Evolutionary conservation across 371 early-diverging fungal genomes (phyloP).

Genomic region (Dichotomocladium elegans): DNA sequence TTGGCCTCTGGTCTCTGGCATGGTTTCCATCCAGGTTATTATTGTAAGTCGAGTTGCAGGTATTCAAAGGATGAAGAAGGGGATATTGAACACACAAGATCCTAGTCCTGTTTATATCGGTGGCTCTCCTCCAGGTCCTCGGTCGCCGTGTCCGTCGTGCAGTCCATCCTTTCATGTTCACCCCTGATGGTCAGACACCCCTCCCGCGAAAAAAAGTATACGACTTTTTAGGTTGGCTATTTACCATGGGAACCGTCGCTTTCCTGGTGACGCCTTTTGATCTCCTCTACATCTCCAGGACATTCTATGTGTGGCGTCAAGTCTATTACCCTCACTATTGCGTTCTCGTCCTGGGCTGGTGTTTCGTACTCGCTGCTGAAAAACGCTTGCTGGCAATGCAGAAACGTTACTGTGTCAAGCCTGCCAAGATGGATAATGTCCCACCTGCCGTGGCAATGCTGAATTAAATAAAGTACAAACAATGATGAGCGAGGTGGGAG

Average conservation of each 20-base stretch:
- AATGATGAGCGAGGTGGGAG: no score
- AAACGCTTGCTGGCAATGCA: constrained; percentile 9
- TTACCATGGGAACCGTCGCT: constrained; percentile 64
- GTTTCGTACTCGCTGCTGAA: constrained; percentile 11
- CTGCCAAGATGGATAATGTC: no score
- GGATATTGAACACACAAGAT: no score
- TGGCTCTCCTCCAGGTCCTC: constrained; percentile 20
- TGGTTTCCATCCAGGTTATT: constrained; percentile 90
- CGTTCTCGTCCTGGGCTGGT: constrained; percentile 25
- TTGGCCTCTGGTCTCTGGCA: constrained; percentile 89
- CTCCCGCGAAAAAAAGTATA: constrained; percentile 47
- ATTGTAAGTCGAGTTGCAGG: constrained; percentile 51
- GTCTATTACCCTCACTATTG: constrained; percentile 54
- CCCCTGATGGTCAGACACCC: constrained; percentile 26
- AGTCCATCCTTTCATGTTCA: constrained; percentile 64
- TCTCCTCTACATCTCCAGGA: constrained; percentile 52
- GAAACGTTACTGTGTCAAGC: no score
- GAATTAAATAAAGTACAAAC: no score
- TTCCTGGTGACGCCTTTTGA: constrained; percentile 71
- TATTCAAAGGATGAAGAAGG: constrained; percentile 7
- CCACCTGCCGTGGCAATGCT: no score
- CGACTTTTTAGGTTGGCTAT: constrained; percentile 62
- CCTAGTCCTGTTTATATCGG: constrained; percentile 25
- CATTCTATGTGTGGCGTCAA: constrained; percentile 54
- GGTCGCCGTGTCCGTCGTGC: constrained; percentile 54